Percentiles rank a stretch among this genome's conserved stretches.
Evolutionary conservation across 352 stramenopile genomes (phyloP).

Genomic region (Blastocystis sp.): DNA sequence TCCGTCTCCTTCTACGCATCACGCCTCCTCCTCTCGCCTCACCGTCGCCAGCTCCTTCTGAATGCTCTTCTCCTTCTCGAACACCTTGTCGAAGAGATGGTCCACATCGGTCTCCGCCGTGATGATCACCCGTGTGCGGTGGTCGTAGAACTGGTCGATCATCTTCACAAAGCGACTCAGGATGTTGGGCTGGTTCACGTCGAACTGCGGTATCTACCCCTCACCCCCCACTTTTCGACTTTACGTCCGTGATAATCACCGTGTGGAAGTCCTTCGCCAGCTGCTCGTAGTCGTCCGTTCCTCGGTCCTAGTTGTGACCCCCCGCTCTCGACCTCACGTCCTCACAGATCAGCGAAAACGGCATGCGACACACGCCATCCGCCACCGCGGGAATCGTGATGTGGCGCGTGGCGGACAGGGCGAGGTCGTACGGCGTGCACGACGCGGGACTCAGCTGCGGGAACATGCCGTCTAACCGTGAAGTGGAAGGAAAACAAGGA

Average conservation of each 20-base stretch:
- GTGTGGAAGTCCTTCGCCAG: conserved; percentile 67
- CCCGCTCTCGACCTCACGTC: not conserved
- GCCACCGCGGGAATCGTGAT: conserved; percentile 24
- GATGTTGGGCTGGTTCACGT: conserved; percentile 22
- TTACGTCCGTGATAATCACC: conserved; percentile 54
- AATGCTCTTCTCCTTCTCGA: conserved; percentile 54
- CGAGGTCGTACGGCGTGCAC: conserved; percentile 5
- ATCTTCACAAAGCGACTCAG: conserved; percentile 73
- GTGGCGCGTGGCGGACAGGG: conserved; percentile 15
- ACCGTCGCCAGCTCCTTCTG: not conserved
- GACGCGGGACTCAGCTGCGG: conserved; percentile 34
- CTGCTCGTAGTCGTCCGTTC: conserved; percentile 59
- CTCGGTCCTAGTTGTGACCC: conserved; percentile 48
- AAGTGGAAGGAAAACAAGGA: not conserved
- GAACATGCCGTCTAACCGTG: conserved; percentile 33
- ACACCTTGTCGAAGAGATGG: conserved; percentile 51
- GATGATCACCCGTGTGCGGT: conserved; percentile 43
- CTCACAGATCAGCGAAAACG: conserved; percentile 41
- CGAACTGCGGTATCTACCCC: conserved; percentile 37
- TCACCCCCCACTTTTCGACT: not conserved
- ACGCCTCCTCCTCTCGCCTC: not conserved
- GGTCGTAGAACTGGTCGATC: conserved; percentile 72
- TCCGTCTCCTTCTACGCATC: conserved; percentile 38
- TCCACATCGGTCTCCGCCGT: conserved; percentile 56
- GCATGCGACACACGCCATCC: conserved; percentile 45